Conservation (phyloP, 768 basidiomycete genomes). For the Trametes maxima region DNA sequence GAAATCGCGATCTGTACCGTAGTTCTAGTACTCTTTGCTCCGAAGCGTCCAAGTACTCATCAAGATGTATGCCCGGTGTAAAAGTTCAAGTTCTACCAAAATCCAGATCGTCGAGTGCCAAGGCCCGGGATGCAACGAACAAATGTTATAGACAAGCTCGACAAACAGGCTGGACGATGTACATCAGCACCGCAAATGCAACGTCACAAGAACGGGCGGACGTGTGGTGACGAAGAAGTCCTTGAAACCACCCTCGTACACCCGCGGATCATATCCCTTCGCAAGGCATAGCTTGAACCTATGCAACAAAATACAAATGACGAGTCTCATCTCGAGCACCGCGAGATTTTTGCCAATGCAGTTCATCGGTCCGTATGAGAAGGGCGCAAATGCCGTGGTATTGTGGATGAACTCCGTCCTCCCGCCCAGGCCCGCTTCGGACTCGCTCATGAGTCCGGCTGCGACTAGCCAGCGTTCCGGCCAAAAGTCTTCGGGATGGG, state of each 20-base stretch:
- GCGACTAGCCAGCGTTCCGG: slow-evolving; percentile 46
- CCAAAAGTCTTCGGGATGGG: slow-evolving; percentile 42
- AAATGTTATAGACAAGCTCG: too few species aligned
- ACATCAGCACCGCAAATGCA: background rate
- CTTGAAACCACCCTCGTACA: slow-evolving; percentile 32
- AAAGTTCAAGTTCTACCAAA: too few species aligned
- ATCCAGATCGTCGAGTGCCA: too few species aligned
- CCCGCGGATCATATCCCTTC: slow-evolving; percentile 30
- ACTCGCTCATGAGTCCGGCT: background rate
- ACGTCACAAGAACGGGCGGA: slow-evolving; percentile 27
- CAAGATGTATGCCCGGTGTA: too few species aligned
- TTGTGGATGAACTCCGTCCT: slow-evolving; percentile 27
- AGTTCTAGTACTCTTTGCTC: too few species aligned
- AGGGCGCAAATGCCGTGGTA: slow-evolving; percentile 41
- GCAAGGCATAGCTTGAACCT: slow-evolving; percentile 36
- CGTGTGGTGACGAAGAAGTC: slow-evolving; percentile 34
- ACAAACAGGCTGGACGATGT: too few species aligned
- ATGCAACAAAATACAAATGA: slow-evolving; percentile 37
- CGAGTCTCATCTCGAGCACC: slow-evolving; percentile 36
- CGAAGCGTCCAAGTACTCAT: too few species aligned
- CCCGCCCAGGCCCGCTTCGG: background rate
- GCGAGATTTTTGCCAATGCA: slow-evolving; percentile 53
- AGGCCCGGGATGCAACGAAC: too few species aligned
- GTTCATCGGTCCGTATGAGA: slow-evolving; percentile 50
- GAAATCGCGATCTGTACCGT: too few species aligned